Evolutionary conservation across 768 basidiomycete genomes (phyloP).

Genomic region (Suillus subluteus): DNA sequence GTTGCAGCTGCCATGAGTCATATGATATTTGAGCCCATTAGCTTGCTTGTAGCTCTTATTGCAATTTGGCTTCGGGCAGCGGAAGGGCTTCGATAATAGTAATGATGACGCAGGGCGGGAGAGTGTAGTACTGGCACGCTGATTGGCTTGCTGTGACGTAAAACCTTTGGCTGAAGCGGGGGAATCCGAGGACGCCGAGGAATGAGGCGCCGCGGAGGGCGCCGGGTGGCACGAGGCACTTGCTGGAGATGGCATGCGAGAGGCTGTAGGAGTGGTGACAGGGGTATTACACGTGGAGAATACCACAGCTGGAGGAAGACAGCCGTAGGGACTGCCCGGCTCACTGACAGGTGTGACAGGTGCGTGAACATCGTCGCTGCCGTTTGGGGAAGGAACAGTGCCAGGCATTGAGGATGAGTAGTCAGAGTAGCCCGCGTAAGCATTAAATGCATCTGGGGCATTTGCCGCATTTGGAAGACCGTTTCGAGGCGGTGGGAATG

Average conservation of each 20-base stretch:
- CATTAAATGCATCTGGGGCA: constrained; percentile 62
- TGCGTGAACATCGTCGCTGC: constrained; percentile 30
- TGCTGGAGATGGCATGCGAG: constrained; percentile 43
- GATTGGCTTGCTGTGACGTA: constrained; percentile 28
- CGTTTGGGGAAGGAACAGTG: constrained; percentile 41
- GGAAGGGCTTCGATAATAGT: constrained; percentile 84
- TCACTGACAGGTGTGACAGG: constrained; percentile 34
- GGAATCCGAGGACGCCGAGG: constrained; percentile 32
- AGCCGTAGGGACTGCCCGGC: constrained; percentile 41
- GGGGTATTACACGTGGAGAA: constrained; percentile 55
- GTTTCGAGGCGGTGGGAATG: constrained; percentile 34
- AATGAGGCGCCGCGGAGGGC: constrained; percentile 16
- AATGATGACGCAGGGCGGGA: constrained; percentile 59
- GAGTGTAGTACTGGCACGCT: constrained; percentile 48
- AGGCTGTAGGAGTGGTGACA: constrained; percentile 49
- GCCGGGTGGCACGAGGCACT: constrained; percentile 25
- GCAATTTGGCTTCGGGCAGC: constrained; percentile 93
- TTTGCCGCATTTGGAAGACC: constrained; percentile 33
- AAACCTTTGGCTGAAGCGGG: constrained; percentile 27
- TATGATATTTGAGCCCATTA: constrained; percentile 93
- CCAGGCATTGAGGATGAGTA: constrained; percentile 68
- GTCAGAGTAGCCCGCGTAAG: constrained; percentile 69
- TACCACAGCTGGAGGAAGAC: constrained; percentile 69
- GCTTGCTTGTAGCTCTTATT: constrained; percentile 97
- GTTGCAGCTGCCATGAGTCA: constrained; percentile 91